Conservation (phyloP, 2,329 filamentous ascomycete genomes). For the Ophiostoma novo-ulmi region DNA sequence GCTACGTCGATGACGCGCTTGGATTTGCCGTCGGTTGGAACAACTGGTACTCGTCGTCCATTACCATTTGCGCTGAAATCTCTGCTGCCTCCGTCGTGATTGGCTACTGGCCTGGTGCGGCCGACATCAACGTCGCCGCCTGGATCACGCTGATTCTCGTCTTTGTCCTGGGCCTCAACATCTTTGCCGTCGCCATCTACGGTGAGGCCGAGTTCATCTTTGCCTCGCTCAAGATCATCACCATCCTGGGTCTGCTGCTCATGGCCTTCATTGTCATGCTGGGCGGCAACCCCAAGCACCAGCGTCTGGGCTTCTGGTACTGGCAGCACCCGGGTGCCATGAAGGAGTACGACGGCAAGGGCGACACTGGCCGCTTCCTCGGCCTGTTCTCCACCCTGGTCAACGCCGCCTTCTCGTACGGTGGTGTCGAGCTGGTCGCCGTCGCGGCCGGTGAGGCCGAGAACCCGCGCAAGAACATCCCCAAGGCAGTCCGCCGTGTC, state of each 20-base stretch:
- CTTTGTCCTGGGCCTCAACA: conserved; percentile 43
- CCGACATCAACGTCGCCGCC: conserved; percentile 30
- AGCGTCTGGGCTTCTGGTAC: conserved; percentile 49
- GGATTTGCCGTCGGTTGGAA: conserved; percentile 49
- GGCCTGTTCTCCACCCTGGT: conserved; percentile 28
- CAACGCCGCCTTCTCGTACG: conserved; percentile 38
- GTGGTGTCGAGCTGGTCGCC: conserved; percentile 53
- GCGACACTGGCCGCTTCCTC: conserved; percentile 37
- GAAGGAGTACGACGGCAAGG: conserved; percentile 36
- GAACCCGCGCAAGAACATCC: conserved; percentile 59
- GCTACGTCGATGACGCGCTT: conserved; percentile 45
- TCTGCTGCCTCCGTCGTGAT: conserved; percentile 45
- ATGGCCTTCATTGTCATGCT: conserved; percentile 54
- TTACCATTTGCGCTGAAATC: conserved; percentile 43
- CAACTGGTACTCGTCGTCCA: conserved; percentile 48
- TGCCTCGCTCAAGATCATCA: conserved; percentile 51
- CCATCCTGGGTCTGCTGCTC: conserved; percentile 54
- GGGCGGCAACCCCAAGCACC: conserved; percentile 49
- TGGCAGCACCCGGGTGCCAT: conserved; percentile 41
- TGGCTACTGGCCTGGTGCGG: conserved; percentile 39
- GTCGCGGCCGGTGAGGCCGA: conserved; percentile 61
- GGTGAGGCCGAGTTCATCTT: conserved; percentile 44
- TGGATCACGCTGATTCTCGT: conserved; percentile 51
- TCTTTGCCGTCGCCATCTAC: conserved; percentile 50
- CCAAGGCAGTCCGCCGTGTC: conserved; percentile 58